Evolutionary conservation across 306 rosid species (phyloP), one percentile per base, ranked within the genome.

Genomic region (Vachellia pachyceras): DNA sequence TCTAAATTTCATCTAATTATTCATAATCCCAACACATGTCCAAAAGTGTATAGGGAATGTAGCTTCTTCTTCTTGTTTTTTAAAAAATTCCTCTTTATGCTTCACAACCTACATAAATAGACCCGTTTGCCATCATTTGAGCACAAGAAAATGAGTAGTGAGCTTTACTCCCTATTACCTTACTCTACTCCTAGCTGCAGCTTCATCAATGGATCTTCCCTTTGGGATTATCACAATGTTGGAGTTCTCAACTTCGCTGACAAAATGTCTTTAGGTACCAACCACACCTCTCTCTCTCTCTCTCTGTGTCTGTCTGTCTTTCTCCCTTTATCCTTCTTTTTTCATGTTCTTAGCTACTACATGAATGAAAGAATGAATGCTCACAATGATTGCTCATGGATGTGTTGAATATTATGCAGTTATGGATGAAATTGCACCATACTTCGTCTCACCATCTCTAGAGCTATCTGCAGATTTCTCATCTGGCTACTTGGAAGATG

Each of bases 401-500:
- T n/a, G 33, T 55, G 0, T 17, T 29, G 33, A 61, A 50, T 70
- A 1, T 5, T 36, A 66, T 82, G 90, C 84, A 89, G 91, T 60
- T 25, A 92, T 89, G 97, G 93, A 90, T 57, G 87, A 73, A n/a
- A 50, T 49, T 82, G 52, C 76, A 23, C 66, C 92, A n/a, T 77
- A 79, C 70, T 82, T 78, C 52, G n/a, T 18, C 3, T 84, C 94
- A 25, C 84, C 33, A 29, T 29, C 95, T 23, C 89, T 75, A 1
- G 86, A 61, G 2, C 7, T 86, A 11, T 80, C 89, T 50, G 91
- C 88, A 55, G 90, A 90, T 82, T 82, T 89, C 83, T 93, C 97
- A 1, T 88, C 94, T 29, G 99, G 99, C 8, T 95, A 95, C 78
- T 84, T 95, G 67, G 94, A 95, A 84, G 99, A 95, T 82, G 99